Evolutionary conservation across 192 early-diverging fungal genomes (phyloP).

Genomic region (Geosiphon pyriformis): DNA sequence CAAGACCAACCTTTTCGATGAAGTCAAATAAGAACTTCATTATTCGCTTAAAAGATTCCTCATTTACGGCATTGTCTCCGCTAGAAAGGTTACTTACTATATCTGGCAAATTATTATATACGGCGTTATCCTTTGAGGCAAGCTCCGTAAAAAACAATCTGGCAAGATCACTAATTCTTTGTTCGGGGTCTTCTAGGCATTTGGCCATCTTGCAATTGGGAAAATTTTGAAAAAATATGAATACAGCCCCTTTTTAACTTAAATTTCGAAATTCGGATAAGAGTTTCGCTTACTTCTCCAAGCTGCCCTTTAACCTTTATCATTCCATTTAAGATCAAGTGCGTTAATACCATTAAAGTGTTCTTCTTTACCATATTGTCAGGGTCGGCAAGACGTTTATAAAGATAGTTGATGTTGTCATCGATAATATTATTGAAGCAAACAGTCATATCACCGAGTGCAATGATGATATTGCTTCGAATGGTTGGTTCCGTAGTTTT

Average conservation of each 20-base stretch:
- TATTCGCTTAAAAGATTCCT: constrained; percentile 80
- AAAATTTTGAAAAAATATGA: not conserved
- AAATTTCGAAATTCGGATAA: too few relatives aligned
- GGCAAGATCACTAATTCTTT: constrained; percentile 84
- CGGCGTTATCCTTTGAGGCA: constrained; percentile 92
- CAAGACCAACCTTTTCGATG: constrained; percentile 55
- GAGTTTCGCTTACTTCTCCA: constrained; percentile 56
- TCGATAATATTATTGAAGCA: constrained; percentile 96
- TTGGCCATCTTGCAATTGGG: constrained; percentile 71
- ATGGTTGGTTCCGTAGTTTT: constrained; percentile 79
- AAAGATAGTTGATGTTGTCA: constrained; percentile 92
- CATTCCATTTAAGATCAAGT: constrained; percentile 98
- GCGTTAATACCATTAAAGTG: constrained; percentile 97
- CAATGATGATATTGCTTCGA: constrained; percentile 92
- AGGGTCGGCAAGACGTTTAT: constrained; percentile 81
- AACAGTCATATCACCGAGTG: constrained; percentile 97
- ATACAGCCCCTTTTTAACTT: too few relatives aligned
- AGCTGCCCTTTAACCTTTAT: constrained; percentile 99
- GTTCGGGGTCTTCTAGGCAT: constrained; percentile 85
- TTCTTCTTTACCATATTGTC: constrained; percentile 89
- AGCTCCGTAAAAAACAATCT: constrained; percentile 96
- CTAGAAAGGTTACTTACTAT: constrained; percentile 91
- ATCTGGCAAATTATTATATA: constrained; percentile 99
- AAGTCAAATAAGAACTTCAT: constrained; percentile 97
- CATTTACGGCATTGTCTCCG: constrained; percentile 58